A percentile compares a stretch with the other conserved stretches of the same genome.
phyloP scores from a whole-genome alignment of 257 asterid species.

The Solanum bulbocastanum region DNA sequence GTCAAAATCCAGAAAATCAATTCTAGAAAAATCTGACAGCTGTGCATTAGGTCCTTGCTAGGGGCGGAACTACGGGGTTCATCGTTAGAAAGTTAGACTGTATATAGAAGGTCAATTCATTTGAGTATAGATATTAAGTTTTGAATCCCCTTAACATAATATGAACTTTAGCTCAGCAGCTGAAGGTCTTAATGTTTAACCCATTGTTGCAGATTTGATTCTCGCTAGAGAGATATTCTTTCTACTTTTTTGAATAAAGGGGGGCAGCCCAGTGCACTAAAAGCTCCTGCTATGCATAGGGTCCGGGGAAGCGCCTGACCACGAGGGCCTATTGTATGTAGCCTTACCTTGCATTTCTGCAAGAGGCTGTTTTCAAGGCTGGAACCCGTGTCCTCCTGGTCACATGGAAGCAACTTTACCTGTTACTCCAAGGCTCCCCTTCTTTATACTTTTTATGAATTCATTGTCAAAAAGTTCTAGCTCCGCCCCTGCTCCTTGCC shows the following conservation, averaged over 20 bases:
- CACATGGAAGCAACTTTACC: neutral
- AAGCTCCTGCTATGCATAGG: neutral
- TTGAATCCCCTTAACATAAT: neutral
- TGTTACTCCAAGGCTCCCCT: neutral
- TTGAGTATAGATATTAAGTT: neutral
- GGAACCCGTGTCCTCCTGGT: too few relatives aligned
- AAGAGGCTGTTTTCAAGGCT: neutral
- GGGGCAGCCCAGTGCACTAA: neutral
- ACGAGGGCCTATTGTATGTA: neutral
- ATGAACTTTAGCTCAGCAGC: neutral
- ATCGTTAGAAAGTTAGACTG: neutral
- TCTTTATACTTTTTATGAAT: neutral
- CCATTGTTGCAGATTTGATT: neutral
- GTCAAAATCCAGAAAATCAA: neutral
- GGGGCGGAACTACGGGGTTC: neutral
- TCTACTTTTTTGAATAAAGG: neutral
- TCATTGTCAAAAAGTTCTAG: neutral
- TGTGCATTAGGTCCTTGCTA: neutral
- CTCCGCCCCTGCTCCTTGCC: neutral
- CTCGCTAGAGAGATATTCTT: neutral
- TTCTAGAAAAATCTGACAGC: neutral
- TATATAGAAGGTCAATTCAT: neutral
- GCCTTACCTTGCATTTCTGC: neutral
- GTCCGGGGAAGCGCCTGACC: neutral
- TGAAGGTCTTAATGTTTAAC: neutral